Evolutionary conservation across 2,329 filamentous ascomycete species (phyloP).

Genomic region (Calonectria crousiana): DNA sequence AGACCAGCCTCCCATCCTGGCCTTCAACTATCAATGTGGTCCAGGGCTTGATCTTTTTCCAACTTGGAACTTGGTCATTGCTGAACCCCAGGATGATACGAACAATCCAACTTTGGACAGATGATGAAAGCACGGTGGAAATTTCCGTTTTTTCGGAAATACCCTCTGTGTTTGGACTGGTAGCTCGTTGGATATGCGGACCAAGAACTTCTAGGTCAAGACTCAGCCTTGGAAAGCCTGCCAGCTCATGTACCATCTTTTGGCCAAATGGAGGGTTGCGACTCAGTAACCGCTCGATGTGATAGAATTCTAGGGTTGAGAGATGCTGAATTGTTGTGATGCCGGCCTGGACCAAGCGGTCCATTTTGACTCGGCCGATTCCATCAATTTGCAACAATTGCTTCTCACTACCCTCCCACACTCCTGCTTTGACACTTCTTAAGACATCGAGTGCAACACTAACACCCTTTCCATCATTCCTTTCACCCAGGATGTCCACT

Average conservation of each 20-base stretch:
- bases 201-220: slow-evolving; percentile 53
- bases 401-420: slow-evolving; percentile 85
- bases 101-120: slow-evolving; percentile 55
- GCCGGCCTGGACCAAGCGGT: slow-evolving; percentile 78
- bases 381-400: slow-evolving; percentile 87
- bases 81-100: slow-evolving; percentile 77
- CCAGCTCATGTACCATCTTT: slow-evolving; percentile 73
- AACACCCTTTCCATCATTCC: slow-evolving; percentile 73
- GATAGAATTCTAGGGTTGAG: slow-evolving; percentile 72
- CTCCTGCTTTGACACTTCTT: slow-evolving; percentile 78
- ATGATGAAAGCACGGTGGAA: neutral
- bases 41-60: slow-evolving; percentile 74
- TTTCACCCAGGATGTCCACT: slow-evolving; percentile 52
- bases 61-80: slow-evolving; percentile 73
- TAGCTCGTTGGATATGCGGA: slow-evolving; percentile 8
- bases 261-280: slow-evolving; percentile 87
- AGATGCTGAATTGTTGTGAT: slow-evolving; percentile 80
- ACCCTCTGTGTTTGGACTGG: neutral
- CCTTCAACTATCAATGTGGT: slow-evolving; percentile 82
- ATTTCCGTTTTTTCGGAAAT: neutral
- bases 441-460: slow-evolving; percentile 81
- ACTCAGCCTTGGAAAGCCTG: slow-evolving; percentile 74
- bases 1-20: slow-evolving; percentile 62
- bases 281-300: slow-evolving; percentile 81
- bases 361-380: slow-evolving; percentile 80